Conservation (phyloP, 1,139 yeast genomes). For the Suhomyces bribrorum region DNA sequence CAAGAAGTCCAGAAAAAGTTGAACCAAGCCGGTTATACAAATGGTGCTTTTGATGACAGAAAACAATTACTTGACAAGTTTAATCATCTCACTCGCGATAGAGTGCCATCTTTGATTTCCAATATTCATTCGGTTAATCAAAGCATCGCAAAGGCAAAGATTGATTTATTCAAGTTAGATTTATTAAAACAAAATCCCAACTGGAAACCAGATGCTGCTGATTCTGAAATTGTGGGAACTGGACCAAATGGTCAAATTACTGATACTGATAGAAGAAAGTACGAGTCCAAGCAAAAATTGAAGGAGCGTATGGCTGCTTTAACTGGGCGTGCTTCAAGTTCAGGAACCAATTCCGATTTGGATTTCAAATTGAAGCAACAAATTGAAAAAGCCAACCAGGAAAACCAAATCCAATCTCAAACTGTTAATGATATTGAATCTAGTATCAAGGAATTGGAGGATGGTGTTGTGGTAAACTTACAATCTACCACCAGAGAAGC, state of each 20-base stretch:
- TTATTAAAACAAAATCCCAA: constrained; percentile 64
- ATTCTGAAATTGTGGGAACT: constrained; percentile 64
- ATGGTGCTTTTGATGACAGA: constrained; percentile 41
- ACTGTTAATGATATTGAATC: constrained; percentile 72
- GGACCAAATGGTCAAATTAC: constrained; percentile 86
- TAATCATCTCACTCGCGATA: constrained; percentile 56
- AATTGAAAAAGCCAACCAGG: constrained; percentile 54
- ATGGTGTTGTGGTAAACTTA: constrained; percentile 53
- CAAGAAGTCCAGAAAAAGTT: constrained; percentile 54
- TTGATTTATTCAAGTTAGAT: constrained; percentile 58
- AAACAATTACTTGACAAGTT: constrained; percentile 50
- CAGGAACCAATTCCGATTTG: constrained; percentile 46
- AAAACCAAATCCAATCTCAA: constrained; percentile 53
- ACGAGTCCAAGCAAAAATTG: constrained; percentile 72
- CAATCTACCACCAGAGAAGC: constrained; percentile 48
- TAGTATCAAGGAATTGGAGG: constrained; percentile 71
- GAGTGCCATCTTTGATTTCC: constrained; percentile 67
- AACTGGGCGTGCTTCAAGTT: constrained; percentile 64
- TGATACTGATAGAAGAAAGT: constrained; percentile 76
- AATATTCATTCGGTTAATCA: constrained; percentile 64
- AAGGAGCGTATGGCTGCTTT: constrained; percentile 88
- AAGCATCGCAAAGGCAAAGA: constrained; percentile 66
- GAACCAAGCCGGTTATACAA: constrained; percentile 26
- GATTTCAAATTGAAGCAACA: constrained; percentile 62
- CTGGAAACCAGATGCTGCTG: constrained; percentile 50